Evolutionary conservation across 2,329 filamentous ascomycete genomes (phyloP).

Genomic region (Chaetomiaceae sp.): DNA sequence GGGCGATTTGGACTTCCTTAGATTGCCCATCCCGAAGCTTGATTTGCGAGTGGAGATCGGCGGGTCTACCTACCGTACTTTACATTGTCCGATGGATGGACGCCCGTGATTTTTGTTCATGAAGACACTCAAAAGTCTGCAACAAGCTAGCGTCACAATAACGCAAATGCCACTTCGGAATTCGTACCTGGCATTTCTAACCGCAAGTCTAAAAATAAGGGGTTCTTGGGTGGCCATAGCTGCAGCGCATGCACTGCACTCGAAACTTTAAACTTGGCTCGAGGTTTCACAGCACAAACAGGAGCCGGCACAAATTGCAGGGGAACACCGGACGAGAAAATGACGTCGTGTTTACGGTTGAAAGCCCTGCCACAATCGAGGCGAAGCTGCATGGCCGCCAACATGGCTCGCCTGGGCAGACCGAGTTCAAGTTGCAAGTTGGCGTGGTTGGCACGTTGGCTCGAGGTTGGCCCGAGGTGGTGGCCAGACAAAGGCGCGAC

Average conservation of each 20-base stretch:
- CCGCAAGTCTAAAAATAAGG: background rate
- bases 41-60: constrained; percentile 2
- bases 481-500: background rate
- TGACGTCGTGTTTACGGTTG: background rate
- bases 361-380: background rate
- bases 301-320: too few relatives aligned
- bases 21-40: constrained; percentile 2
- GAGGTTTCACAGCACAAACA: background rate
- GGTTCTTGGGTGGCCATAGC: background rate
- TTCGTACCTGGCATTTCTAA: too few relatives aligned
- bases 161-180: background rate
- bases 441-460: too few relatives aligned
- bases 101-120: background rate
- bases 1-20: constrained; percentile 1
- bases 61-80: background rate
- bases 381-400: background rate
- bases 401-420: background rate
- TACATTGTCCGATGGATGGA: too few relatives aligned
- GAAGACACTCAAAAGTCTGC: background rate
- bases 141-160: background rate
- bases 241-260: background rate
- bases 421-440: background rate
- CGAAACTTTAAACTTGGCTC: background rate
- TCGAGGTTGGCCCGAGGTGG: background rate
- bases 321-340: background rate